These are phyloP conservation scores for Saccharomycopsis malanga DNA, from an alignment of 805 yeast species.

Conservation along the genomic window DNA sequence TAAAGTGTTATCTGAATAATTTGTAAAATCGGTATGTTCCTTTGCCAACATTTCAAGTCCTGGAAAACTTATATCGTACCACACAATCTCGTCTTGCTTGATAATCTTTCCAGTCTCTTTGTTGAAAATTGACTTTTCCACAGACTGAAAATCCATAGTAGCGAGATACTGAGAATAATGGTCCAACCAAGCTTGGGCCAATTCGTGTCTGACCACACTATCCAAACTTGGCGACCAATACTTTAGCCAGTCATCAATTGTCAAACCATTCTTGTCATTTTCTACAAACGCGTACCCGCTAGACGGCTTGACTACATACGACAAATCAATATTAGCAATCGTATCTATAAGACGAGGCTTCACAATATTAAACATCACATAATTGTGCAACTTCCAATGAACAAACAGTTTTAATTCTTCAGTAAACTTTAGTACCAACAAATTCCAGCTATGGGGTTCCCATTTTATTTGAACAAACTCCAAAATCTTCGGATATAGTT, in stretches of 20 bases:
- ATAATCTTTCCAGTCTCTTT: no score
- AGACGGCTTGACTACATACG: not conserved
- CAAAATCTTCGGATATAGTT: slow-evolving; percentile 3
- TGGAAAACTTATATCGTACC: no score
- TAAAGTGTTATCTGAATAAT: no score
- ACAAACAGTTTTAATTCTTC: slow-evolving; percentile 24
- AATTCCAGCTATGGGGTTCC: slow-evolving; percentile 24
- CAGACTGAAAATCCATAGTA: no score
- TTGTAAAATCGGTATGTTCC: no score
- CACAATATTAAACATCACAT: not conserved
- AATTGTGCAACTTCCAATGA: not conserved
- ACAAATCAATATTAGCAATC: not conserved
- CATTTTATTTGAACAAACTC: slow-evolving; percentile 7
- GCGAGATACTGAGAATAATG: no score
- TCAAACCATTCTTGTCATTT: not conserved
- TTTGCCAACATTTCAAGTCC: no score
- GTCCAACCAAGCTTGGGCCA: not conserved
- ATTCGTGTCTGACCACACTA: not conserved
- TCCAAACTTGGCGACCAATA: not conserved
- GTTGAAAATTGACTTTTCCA: no score
- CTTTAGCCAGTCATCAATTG: not conserved
- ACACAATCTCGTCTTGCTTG: no score
- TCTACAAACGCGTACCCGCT: not conserved
- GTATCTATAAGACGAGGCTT: not conserved
- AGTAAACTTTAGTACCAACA: slow-evolving; percentile 15